Percentiles rank a stretch among this genome's conserved stretches.
Conservation (phyloP, 179 eudicot species). For the Spergularia azorica region DNA sequence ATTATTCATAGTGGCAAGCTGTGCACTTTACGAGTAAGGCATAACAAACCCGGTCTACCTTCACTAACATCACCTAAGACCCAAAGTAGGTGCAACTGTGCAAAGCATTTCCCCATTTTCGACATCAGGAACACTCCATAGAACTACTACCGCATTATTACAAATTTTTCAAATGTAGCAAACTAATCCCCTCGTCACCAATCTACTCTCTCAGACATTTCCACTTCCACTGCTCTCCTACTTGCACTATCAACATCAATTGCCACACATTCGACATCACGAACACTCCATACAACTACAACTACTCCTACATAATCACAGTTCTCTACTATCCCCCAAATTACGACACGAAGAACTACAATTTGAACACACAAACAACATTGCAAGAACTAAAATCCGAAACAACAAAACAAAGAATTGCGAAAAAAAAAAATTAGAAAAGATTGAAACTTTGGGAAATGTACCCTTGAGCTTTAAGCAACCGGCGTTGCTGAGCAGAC, state of each 20-base stretch:
- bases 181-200: not conserved
- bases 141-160: too few species aligned
- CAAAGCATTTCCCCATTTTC: not conserved
- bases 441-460: not conserved
- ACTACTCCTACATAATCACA: not conserved
- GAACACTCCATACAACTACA: not conserved
- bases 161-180: not conserved
- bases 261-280: not conserved
- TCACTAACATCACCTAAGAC: not conserved
- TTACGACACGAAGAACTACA: not conserved
- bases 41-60: too few species aligned
- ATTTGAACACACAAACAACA: not conserved
- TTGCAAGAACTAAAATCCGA: not conserved
- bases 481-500: conserved; percentile 61
- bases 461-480: conserved; percentile 83
- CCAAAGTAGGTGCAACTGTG: not conserved
- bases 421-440: not conserved
- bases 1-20: not conserved
- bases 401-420: not conserved
- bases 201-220: not conserved
- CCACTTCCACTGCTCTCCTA: not conserved
- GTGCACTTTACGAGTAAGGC: not conserved
- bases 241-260: not conserved
- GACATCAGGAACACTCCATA: too few species aligned
- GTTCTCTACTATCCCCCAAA: not conserved